phyloP scores from a whole-genome alignment of 2,329 filamentous ascomycete species.

The Penicillium sp. region DNA sequence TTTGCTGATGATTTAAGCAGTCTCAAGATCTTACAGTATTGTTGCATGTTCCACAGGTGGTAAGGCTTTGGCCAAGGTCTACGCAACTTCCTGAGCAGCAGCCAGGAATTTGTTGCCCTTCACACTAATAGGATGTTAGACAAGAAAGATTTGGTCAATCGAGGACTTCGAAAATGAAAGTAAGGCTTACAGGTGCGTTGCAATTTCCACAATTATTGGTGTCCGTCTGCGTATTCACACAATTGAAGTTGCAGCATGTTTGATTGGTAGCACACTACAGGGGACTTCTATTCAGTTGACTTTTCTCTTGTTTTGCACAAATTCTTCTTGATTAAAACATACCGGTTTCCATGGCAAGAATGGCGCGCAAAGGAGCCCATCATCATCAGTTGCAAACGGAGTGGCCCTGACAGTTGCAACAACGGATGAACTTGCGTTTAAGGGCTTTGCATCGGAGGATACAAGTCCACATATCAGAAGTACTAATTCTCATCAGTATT shows the following conservation, averaged over 20 bases:
- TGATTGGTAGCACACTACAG: conserved; percentile 6
- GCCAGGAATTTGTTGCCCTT: conserved; percentile 7
- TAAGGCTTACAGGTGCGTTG: conserved; percentile 1
- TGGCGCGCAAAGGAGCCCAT: conserved; percentile 3
- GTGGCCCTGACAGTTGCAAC: conserved; percentile 1
- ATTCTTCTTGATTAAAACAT: not conserved
- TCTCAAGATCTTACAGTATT: conserved; percentile 1
- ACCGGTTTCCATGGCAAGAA: conserved; percentile 11
- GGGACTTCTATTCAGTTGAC: not conserved
- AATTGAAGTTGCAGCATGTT: conserved; percentile 15
- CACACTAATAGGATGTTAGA: not conserved
- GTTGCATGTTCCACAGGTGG: conserved; percentile 7
- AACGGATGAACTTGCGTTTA: conserved; percentile 3
- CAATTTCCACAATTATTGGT: conserved; percentile 11
- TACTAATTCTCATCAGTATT: not conserved
- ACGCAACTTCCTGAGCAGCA: conserved; percentile 13
- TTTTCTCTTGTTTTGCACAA: not conserved
- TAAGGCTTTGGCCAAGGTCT: conserved; percentile 4
- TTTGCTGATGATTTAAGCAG: no score
- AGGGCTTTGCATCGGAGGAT: conserved; percentile 4
- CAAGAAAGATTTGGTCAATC: not conserved
- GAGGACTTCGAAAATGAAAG: no score
- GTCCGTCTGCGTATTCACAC: conserved; percentile 4
- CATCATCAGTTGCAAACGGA: not conserved
- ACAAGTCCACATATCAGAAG: not conserved